Evolutionary conservation across 1,139 yeast genomes (phyloP), one percentile per base, ranked within the genome.

Genomic region (Candida sp.): DNA sequence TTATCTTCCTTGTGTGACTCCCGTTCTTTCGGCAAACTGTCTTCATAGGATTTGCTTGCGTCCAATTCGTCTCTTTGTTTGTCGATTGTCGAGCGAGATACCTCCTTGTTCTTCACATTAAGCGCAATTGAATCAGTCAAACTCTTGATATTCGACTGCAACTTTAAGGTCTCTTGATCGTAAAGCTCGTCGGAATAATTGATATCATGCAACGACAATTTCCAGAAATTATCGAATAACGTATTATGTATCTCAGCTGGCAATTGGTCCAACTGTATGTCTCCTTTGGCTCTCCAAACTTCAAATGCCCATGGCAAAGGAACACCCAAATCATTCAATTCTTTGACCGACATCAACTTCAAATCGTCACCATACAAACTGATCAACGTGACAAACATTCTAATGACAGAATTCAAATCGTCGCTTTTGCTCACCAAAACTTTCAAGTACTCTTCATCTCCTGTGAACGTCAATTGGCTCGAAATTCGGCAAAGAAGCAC

Each of bases 241-340:
- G 73, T 33, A 33, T 33, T 31, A 17, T 31, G 35, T n/a, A 31
- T 26, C 22, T 71, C 82, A 75, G 47, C 34, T 6, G 54, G 32
- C 8, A 32, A 32, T 25, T 40, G 25, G 11, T 46, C 44, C 26
- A 22, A 9, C 49, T 61, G 52, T 61, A 58, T 45, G 25, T 46
- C 49, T 2, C 52, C 47, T 25, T 42, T 50, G 26, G 77, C 75
- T 61, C 98, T 79, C 96, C 97, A 90, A 1, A 91, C 63, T 54
- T 88, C 91, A 68, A 88, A 91, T 0, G 87, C 86, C 90, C 94
- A 88, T 34, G 80, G 77, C 0, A 85, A 74, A 3, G 84, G 77
- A 3, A 92, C 77, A 3, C 79, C 76, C 31, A 44, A 28, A 22
- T 42, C 38, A 59, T 78, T 88, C 42, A 92, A 70, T 4, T 74